Conservation (phyloP, 2,329 filamentous ascomycete genomes). For the Pseudonectria buxi region DNA sequence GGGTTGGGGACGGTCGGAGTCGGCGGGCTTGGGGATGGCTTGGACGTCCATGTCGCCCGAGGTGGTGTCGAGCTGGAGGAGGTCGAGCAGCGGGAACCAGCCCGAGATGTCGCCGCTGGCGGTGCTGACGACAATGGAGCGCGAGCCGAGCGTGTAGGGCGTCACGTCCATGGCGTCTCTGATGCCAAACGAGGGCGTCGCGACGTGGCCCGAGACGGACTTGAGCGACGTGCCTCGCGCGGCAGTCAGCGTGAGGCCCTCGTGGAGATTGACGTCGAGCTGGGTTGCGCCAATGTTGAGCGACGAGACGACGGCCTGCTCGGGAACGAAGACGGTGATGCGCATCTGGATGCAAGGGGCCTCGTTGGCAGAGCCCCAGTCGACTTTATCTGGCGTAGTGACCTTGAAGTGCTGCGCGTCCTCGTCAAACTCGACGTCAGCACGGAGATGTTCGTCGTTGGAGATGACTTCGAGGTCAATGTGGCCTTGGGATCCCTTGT, state of each 20-base stretch:
- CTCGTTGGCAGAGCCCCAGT: constrained; percentile 17
- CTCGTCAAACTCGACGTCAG: constrained; percentile 28
- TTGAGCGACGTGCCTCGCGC: constrained; percentile 23
- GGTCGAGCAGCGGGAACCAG: constrained; percentile 45
- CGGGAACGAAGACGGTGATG: constrained; percentile 41
- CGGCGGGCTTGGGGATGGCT: constrained; percentile 35
- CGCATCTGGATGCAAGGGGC: constrained; percentile 42
- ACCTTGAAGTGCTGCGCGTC: constrained; percentile 33
- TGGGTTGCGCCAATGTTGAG: constrained; percentile 32
- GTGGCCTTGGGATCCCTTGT: constrained; percentile 26
- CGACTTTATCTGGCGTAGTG: constrained; percentile 29
- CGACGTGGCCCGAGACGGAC: constrained; percentile 34
- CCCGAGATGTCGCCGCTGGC: constrained; percentile 39
- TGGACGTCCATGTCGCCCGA: constrained; percentile 37
- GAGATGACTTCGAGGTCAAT: constrained; percentile 39
- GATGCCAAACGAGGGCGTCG: constrained; percentile 24
- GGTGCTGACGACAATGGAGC: constrained; percentile 35
- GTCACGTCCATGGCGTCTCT: constrained; percentile 17
- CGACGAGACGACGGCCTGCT: constrained; percentile 28
- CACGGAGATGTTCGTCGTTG: constrained; percentile 36
- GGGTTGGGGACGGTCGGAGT: constrained; percentile 26
- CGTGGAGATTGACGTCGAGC: constrained; percentile 34
- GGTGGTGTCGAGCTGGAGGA: constrained; percentile 36
- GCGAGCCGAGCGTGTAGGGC: constrained; percentile 37
- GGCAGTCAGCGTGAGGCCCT: constrained; percentile 33